phyloP scores from a whole-genome alignment of 1,284 basidiomycete species.

The Boletus semigastroideus region DNA sequence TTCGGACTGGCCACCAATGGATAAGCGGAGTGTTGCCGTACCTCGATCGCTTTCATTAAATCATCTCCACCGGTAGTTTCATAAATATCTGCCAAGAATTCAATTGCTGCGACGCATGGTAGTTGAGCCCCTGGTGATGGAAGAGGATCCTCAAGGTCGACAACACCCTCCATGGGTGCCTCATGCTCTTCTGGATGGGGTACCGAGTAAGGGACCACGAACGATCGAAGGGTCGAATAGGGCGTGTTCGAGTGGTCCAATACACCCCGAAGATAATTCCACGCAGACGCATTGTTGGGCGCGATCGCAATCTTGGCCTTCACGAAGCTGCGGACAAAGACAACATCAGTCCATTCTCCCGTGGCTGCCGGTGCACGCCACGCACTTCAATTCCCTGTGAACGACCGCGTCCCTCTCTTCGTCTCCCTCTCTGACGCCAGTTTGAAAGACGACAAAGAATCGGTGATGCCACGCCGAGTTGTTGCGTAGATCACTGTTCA shows the following conservation, averaged over 20 bases:
- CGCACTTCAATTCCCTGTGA: slow-evolving; percentile 72
- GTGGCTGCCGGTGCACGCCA: not conserved
- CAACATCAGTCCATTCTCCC: slow-evolving; percentile 9
- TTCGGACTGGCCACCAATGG: slow-evolving; percentile 1
- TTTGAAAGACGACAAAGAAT: slow-evolving; percentile 87
- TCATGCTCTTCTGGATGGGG: slow-evolving; percentile 30
- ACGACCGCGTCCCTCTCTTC: slow-evolving; percentile 56
- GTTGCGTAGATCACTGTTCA: slow-evolving; percentile 83
- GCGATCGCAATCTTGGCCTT: slow-evolving; percentile 82
- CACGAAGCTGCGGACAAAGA: slow-evolving; percentile 42
- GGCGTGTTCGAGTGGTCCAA: slow-evolving; percentile 61
- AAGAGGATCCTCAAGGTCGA: slow-evolving; percentile 73
- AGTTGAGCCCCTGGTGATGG: slow-evolving; percentile 69
- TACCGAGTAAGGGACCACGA: slow-evolving; percentile 65
- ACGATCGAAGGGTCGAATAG: slow-evolving; percentile 53
- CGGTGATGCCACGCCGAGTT: slow-evolving; percentile 99
- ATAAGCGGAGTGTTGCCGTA: slow-evolving; percentile 3
- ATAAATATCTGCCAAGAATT: slow-evolving; percentile 82
- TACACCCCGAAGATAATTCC: slow-evolving; percentile 90
- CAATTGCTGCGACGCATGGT: slow-evolving; percentile 76
- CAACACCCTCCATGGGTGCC: slow-evolving; percentile 40
- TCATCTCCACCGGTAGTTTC: slow-evolving; percentile 49
- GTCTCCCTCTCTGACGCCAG: slow-evolving; percentile 58
- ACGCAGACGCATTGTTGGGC: slow-evolving; percentile 89
- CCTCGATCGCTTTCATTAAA: slow-evolving; percentile 31